These are phyloP conservation scores for Astraeus odoratus DNA, from an alignment of 768 basidiomycete genomes.

Conservation along the genomic window DNA sequence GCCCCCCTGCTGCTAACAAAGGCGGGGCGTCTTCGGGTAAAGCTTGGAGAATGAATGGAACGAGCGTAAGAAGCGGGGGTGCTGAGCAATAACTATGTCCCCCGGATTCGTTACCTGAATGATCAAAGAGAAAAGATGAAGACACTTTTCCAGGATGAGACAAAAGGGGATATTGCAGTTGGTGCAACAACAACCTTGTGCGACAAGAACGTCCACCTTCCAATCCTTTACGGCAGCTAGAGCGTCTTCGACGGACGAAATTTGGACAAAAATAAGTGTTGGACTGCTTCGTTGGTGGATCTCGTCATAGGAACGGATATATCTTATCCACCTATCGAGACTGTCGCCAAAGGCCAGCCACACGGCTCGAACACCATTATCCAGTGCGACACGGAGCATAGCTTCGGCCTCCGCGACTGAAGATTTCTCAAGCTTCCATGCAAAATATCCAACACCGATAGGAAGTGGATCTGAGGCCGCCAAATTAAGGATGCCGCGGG, in stretches of 20 bases:
- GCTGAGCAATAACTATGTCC: slow-evolving; percentile 62
- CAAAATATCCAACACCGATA: slow-evolving; percentile 71
- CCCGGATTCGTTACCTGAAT: slow-evolving; percentile 68
- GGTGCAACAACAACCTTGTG: slow-evolving; percentile 50
- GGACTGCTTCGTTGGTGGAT: slow-evolving; percentile 31
- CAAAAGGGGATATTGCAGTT: neutral
- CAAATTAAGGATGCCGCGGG: slow-evolving; percentile 37
- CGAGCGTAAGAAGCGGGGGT: slow-evolving; percentile 52
- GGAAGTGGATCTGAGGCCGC: slow-evolving; percentile 32
- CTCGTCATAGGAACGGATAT: slow-evolving; percentile 49
- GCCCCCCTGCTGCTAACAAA: slow-evolving; percentile 69
- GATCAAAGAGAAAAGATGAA: neutral
- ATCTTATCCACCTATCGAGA: slow-evolving; percentile 52
- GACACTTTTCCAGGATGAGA: neutral
- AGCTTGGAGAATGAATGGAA: slow-evolving; percentile 46
- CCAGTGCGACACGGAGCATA: slow-evolving; percentile 44
- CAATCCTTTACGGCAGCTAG: slow-evolving; percentile 54
- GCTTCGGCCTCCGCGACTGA: slow-evolving; percentile 29
- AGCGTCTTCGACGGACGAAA: slow-evolving; percentile 57
- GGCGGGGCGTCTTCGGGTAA: slow-evolving; percentile 39
- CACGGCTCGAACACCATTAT: slow-evolving; percentile 52
- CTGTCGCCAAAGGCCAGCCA: slow-evolving; percentile 72
- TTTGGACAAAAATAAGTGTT: slow-evolving; percentile 58
- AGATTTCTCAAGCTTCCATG: slow-evolving; percentile 59
- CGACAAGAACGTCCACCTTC: slow-evolving; percentile 69